A percentile compares a stretch with the other conserved stretches of the same genome.
These are phyloP conservation scores for Coemansia sp. DNA, from an alignment of 192 early-diverging fungal species.

Conservation along the genomic window DNA sequence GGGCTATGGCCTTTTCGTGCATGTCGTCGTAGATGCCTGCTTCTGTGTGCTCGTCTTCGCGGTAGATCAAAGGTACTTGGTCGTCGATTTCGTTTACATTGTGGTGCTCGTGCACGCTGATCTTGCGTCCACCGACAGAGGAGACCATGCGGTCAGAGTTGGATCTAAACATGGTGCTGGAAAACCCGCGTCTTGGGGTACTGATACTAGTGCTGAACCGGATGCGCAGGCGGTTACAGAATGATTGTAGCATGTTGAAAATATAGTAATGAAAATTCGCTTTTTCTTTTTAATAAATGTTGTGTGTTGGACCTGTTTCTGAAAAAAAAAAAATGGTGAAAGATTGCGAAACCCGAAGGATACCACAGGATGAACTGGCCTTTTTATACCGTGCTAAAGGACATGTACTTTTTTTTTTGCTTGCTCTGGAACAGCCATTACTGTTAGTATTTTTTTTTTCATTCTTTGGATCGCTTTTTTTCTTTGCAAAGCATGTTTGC, in stretches of 20 bases:
- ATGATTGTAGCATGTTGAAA: not conserved
- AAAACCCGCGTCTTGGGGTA: not conserved
- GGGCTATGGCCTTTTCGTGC: constrained; percentile 4
- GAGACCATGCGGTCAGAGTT: not conserved
- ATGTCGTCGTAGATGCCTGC: not conserved
- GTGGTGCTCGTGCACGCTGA: constrained; percentile 15
- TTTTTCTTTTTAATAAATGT: not conserved
- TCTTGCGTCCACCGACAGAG: not conserved
- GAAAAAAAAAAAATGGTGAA: too few species aligned
- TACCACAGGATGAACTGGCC: too few species aligned
- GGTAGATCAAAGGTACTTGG: not conserved
- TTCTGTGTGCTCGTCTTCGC: not conserved
- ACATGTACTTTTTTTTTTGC: too few species aligned
- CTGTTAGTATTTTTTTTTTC: too few species aligned
- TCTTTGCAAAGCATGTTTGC: too few species aligned
- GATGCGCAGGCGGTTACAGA: not conserved
- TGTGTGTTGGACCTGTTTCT: too few species aligned
- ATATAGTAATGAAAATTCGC: not conserved
- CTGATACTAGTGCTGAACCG: not conserved
- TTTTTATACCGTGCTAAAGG: too few species aligned
- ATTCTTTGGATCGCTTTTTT: too few species aligned
- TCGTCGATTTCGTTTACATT: constrained; percentile 5
- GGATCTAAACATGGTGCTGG: not conserved
- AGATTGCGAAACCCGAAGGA: too few species aligned
- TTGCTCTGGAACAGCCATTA: not conserved